phyloP scores from a whole-genome alignment of 2,329 filamentous ascomycete genomes.

The Cytospora chrysosperma region DNA sequence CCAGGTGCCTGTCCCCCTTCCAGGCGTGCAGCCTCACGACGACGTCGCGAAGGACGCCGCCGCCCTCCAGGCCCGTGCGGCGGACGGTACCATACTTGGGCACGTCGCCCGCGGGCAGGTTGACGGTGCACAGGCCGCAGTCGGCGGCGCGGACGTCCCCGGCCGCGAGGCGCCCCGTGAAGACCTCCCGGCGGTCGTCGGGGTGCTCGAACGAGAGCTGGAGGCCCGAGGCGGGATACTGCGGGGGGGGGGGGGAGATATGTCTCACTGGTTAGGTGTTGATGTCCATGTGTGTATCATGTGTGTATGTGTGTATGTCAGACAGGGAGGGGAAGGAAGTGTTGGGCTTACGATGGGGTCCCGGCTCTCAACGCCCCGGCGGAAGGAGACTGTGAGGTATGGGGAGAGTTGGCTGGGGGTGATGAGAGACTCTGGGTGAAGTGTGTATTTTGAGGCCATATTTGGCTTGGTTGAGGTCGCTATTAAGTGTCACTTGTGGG shows the following conservation, averaged over 20 bases:
- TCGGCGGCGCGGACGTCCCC: slow-evolving; percentile 15
- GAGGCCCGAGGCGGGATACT: slow-evolving; percentile 23
- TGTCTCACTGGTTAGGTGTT: neutral
- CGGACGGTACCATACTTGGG: slow-evolving; percentile 12
- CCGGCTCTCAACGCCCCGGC: slow-evolving; percentile 18
- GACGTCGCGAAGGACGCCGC: slow-evolving; percentile 4
- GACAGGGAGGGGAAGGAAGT: neutral
- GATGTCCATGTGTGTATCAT: too few relatives aligned
- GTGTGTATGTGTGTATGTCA: neutral
- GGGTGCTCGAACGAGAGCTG: slow-evolving; percentile 22
- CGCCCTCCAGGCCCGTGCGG: neutral
- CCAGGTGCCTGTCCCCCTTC: slow-evolving; percentile 24
- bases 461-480: neutral
- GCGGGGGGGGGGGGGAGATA: too few relatives aligned
- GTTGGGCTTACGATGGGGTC: slow-evolving; percentile 18
- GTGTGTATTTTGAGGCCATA: slow-evolving; percentile 14
- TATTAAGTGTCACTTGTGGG: neutral
- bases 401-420: slow-evolving; percentile 17
- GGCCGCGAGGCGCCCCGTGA: slow-evolving; percentile 19
- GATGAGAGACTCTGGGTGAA: slow-evolving; percentile 20
- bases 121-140: slow-evolving; percentile 19
- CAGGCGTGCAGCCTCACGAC: slow-evolving; percentile 25
- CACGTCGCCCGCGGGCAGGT: slow-evolving; percentile 12
- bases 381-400: slow-evolving; percentile 21
- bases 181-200: slow-evolving; percentile 17